phyloP scores from a whole-genome alignment of 805 yeast genomes.

The Candida tibetensis region DNA sequence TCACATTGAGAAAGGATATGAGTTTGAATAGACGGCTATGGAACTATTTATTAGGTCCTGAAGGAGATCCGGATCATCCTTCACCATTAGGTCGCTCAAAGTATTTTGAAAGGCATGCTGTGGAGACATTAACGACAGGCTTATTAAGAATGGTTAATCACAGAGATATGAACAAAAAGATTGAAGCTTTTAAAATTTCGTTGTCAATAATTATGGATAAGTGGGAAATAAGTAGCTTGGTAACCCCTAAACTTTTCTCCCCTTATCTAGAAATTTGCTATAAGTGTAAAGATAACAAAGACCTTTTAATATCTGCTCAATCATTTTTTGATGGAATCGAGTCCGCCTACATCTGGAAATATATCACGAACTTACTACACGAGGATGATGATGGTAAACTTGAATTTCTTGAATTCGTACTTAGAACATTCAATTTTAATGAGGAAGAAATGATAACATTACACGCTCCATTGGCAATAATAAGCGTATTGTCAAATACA shows the following conservation, averaged over 20 bases:
- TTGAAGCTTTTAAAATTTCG: slow-evolving; percentile 61
- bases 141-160: slow-evolving; percentile 47
- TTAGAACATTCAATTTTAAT: slow-evolving; percentile 64
- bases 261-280: slow-evolving; percentile 59
- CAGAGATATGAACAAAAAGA: slow-evolving; percentile 27
- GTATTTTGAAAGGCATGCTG: slow-evolving; percentile 63
- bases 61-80: slow-evolving; percentile 19
- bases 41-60: slow-evolving; percentile 91
- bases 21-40: slow-evolving; percentile 90
- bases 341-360: slow-evolving; percentile 71
- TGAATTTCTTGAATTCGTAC: slow-evolving; percentile 54
- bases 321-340: slow-evolving; percentile 86
- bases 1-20: slow-evolving; percentile 84
- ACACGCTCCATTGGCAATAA: slow-evolving; percentile 71
- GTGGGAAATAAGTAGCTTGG: slow-evolving; percentile 85
- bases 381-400: slow-evolving; percentile 28
- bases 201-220: slow-evolving; percentile 74
- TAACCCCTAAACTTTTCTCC: slow-evolving; percentile 67
- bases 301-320: slow-evolving; percentile 56
- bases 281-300: slow-evolving; percentile 28
- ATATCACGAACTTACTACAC: slow-evolving; percentile 44
- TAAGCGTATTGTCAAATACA: slow-evolving; percentile 40
- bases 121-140: slow-evolving; percentile 49
- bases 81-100: slow-evolving; percentile 29
- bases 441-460: slow-evolving; percentile 83